Evolutionary conservation across 352 stramenopile genomes (phyloP).

Genomic region (Porosira glacialis): DNA sequence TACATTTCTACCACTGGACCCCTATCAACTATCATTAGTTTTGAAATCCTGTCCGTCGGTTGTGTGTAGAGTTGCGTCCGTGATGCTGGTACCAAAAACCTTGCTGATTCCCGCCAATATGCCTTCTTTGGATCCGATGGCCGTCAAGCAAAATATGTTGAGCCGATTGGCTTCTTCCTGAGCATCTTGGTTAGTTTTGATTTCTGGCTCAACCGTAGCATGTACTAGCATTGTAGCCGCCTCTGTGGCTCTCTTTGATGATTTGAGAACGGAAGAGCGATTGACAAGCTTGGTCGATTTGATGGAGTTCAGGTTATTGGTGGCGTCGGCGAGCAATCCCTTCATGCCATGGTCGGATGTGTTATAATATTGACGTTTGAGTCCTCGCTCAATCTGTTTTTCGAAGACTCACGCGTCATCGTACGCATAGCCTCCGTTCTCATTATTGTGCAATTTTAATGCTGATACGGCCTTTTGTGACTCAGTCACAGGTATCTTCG

Average conservation of each 20-base stretch:
- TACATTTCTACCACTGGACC: too few relatives aligned
- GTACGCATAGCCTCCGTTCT: not conserved
- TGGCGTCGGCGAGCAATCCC: not conserved
- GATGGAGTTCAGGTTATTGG: not conserved
- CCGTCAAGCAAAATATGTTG: not conserved
- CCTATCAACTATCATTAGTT: too few relatives aligned
- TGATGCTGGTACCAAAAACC: not conserved
- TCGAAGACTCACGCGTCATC: not conserved
- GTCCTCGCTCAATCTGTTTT: not conserved
- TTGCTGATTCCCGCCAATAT: not conserved
- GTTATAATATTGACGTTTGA: not conserved
- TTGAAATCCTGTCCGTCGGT: too few relatives aligned
- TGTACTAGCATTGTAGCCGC: not conserved
- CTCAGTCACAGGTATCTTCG: too few relatives aligned
- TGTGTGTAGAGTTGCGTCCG: not conserved
- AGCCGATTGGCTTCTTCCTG: not conserved
- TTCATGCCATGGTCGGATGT: not conserved
- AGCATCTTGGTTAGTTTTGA: not conserved
- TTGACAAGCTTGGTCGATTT: not conserved
- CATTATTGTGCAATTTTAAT: not conserved
- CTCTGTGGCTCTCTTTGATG: not conserved
- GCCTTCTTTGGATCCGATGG: conserved; percentile 1
- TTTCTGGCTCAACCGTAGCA: not conserved
- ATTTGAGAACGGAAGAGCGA: not conserved
- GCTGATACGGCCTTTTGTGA: not conserved